A percentile compares a stretch with the other conserved stretches of the same genome.
These are phyloP conservation scores for Kluyveromyces aestuarii DNA, from an alignment of 805 yeast species.

Conservation along the genomic window DNA sequence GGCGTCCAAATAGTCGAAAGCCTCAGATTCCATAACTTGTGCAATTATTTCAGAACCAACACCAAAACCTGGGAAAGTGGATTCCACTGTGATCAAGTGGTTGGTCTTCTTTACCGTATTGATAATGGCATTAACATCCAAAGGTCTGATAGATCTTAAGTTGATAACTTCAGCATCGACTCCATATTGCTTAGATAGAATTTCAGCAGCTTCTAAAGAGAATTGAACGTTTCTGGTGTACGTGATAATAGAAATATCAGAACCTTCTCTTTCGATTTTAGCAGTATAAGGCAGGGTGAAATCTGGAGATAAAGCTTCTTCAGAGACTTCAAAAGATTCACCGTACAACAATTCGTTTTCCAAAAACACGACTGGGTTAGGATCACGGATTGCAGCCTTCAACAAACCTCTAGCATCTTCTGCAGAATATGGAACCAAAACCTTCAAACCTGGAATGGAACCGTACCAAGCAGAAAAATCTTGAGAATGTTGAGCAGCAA, in stretches of 20 bases:
- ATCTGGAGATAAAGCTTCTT: slow-evolving; percentile 83
- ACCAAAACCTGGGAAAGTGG: slow-evolving; percentile 97
- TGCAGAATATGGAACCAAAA: slow-evolving; percentile 87
- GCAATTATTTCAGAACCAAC: slow-evolving; percentile 98
- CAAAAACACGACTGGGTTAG: slow-evolving; percentile 92
- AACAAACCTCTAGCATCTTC: slow-evolving; percentile 94
- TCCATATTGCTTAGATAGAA: slow-evolving; percentile 73
- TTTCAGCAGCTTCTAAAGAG: slow-evolving; percentile 85
- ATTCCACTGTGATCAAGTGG: slow-evolving; percentile 92
- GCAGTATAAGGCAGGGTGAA: slow-evolving; percentile 89
- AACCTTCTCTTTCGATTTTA: slow-evolving; percentile 88
- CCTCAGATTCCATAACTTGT: slow-evolving; percentile 96
- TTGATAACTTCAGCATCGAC: slow-evolving; percentile 89
- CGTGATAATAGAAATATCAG: slow-evolving; percentile 80
- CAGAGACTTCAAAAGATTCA: slow-evolving; percentile 80
- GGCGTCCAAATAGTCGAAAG: slow-evolving; percentile 95
- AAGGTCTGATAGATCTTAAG: slow-evolving; percentile 94
- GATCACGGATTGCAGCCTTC: slow-evolving; percentile 96
- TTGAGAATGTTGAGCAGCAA: slow-evolving; percentile 98
- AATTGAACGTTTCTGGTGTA: slow-evolving; percentile 86
- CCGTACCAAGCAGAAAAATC: slow-evolving; percentile 98
- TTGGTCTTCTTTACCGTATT: slow-evolving; percentile 92
- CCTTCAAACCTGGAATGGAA: slow-evolving; percentile 95
- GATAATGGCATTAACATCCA: slow-evolving; percentile 80
- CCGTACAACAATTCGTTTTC: slow-evolving; percentile 96